Conservation (phyloP, 129 eudicot genomes). For the Smallanthus sonchifolius region DNA sequence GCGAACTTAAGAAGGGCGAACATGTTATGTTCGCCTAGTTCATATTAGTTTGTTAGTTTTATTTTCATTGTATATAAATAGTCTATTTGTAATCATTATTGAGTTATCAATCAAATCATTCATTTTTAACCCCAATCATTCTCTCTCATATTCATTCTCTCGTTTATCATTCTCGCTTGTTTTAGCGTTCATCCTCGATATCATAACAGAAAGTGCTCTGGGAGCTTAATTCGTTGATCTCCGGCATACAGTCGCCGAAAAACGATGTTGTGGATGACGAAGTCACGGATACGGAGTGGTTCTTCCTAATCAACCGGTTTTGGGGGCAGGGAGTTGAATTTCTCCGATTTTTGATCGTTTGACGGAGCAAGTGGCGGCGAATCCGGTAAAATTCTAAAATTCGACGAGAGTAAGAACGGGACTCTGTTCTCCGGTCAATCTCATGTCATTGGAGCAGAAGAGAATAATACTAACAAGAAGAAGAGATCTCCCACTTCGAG, state of each 20-base stretch:
- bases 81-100: too few relatives aligned
- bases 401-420: constrained; percentile 51
- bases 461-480: constrained; percentile 24
- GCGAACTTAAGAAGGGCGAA: too few relatives aligned
- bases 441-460: too few relatives aligned
- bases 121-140: too few relatives aligned
- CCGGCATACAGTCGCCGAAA: constrained; percentile 47
- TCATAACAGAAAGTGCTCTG: constrained; percentile 72
- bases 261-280: constrained; percentile 73
- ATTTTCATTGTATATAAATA: too few relatives aligned
- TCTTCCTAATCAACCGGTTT: constrained; percentile 49
- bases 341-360: constrained; percentile 41
- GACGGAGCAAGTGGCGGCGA: constrained; percentile 29
- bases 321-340: constrained; percentile 51
- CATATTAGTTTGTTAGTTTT: too few relatives aligned
- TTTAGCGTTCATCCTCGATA: too few relatives aligned
- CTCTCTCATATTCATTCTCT: too few relatives aligned
- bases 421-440: constrained; percentile 29
- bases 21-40: too few relatives aligned
- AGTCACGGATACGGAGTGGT: constrained; percentile 95
- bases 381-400: constrained; percentile 56
- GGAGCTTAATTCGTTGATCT: constrained; percentile 68
- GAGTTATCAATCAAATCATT: too few relatives aligned
- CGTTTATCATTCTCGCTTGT: too few relatives aligned
- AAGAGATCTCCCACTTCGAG: constrained; percentile 50